phyloP scores from a whole-genome alignment of 345 rosid genomes.

The Brassica carinata region DNA sequence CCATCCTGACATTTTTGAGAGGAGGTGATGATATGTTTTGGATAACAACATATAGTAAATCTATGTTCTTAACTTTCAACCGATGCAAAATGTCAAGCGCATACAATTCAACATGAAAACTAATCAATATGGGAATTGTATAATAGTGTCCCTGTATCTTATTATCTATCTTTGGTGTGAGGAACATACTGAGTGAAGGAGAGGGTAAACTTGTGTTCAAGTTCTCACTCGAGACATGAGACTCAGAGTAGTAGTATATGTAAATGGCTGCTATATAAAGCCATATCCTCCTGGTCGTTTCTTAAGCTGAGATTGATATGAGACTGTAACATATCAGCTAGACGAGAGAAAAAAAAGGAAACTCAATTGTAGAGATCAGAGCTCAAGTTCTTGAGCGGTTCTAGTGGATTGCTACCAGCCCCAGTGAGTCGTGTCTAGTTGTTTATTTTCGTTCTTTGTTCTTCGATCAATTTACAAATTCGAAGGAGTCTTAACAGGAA shows the following conservation, averaged over 20 bases:
- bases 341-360: no score
- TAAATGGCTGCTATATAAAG: not conserved
- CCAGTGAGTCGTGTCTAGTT: not conserved
- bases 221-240: not conserved
- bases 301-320: not conserved
- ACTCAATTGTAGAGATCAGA: not conserved
- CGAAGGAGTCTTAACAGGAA: not conserved
- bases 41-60: not conserved
- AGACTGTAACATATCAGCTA: not conserved
- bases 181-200: not conserved
- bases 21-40: accelerated
- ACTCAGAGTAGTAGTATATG: not conserved
- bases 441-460: not conserved
- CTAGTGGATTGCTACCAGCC: not conserved
- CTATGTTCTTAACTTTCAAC: not conserved
- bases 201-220: not conserved
- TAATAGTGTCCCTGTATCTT: not conserved
- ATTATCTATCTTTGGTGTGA: not conserved
- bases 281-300: not conserved
- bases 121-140: not conserved
- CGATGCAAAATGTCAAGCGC: not conserved
- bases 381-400: not conserved
- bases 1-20: slow-evolving; percentile 55
- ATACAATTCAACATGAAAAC: not conserved
- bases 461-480: not conserved